Conservation (phyloP, 1,284 basidiomycete genomes). For the Ganoderma resinaceum region DNA sequence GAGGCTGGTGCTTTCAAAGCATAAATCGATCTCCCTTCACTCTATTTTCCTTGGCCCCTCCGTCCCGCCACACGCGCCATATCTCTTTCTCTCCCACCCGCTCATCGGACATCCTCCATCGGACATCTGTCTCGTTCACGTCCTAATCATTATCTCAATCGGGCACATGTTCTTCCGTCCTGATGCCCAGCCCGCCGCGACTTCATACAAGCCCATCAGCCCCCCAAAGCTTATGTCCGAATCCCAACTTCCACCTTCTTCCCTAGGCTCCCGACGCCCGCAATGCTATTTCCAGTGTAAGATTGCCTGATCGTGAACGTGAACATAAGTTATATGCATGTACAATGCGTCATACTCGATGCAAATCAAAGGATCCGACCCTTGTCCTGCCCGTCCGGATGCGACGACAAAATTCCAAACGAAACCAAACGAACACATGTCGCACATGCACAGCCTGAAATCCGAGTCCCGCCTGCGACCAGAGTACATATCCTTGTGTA, state of each 20-base stretch:
- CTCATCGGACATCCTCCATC: slow-evolving; percentile 8
- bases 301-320: neutral
- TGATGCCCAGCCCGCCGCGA: neutral
- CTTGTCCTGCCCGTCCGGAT: neutral
- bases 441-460: slow-evolving; percentile 8
- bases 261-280: neutral
- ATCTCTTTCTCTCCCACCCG: slow-evolving; percentile 5
- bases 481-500: neutral
- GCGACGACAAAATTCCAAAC: neutral
- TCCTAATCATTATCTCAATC: neutral
- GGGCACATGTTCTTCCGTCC: neutral
- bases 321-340: slow-evolving; percentile 11
- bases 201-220: neutral
- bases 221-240: slow-evolving; percentile 5
- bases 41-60: slow-evolving; percentile 24
- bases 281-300: neutral
- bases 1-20: slow-evolving; percentile 21
- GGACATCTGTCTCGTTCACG: neutral
- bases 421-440: neutral
- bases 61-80: slow-evolving; percentile 17
- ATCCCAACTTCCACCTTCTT: neutral
- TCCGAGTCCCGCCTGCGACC: neutral
- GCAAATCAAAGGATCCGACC: neutral
- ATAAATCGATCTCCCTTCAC: slow-evolving; percentile 24
- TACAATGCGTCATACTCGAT: neutral